phyloP scores from a whole-genome alignment of 495 filamentous ascomycete genomes.

The Thermothielavioides terrestris region DNA sequence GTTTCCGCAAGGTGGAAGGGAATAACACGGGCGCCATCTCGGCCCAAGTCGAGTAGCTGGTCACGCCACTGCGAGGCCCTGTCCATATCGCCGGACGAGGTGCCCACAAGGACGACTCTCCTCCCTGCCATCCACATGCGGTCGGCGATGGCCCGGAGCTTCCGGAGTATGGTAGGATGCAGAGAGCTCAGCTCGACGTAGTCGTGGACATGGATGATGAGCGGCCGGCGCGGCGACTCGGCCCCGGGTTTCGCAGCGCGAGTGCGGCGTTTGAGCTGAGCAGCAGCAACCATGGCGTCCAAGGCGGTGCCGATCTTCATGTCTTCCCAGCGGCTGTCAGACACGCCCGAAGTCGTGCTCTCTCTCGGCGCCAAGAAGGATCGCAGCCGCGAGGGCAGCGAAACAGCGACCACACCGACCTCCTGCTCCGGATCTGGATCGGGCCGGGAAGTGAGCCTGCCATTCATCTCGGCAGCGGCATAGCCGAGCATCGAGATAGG shows the following conservation, averaged over 20 bases:
- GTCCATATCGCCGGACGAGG: constrained; percentile 37
- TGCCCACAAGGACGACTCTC: constrained; percentile 67
- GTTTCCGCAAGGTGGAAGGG: constrained; percentile 20
- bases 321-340: constrained; percentile 36
- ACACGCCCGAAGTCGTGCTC: neutral
- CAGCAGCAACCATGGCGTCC: constrained; percentile 29
- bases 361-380: constrained; percentile 13
- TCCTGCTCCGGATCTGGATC: constrained; percentile 12
- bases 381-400: constrained; percentile 19
- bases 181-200: constrained; percentile 64
- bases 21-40: constrained; percentile 23
- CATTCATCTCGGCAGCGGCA: constrained; percentile 41
- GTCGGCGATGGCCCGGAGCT: constrained; percentile 62
- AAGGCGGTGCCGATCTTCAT: constrained; percentile 34
- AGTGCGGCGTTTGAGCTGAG: constrained; percentile 16
- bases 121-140: constrained; percentile 59
- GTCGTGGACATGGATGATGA: constrained; percentile 73
- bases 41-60: constrained; percentile 25
- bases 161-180: constrained; percentile 50
- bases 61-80: constrained; percentile 25
- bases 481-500: constrained; percentile 55
- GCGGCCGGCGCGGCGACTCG: constrained; percentile 7
- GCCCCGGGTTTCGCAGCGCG: neutral
- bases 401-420: constrained; percentile 15
- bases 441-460: constrained; percentile 17